phyloP scores from a whole-genome alignment of 2,329 filamentous ascomycete genomes.

The Aspergillus eucalypticola region DNA sequence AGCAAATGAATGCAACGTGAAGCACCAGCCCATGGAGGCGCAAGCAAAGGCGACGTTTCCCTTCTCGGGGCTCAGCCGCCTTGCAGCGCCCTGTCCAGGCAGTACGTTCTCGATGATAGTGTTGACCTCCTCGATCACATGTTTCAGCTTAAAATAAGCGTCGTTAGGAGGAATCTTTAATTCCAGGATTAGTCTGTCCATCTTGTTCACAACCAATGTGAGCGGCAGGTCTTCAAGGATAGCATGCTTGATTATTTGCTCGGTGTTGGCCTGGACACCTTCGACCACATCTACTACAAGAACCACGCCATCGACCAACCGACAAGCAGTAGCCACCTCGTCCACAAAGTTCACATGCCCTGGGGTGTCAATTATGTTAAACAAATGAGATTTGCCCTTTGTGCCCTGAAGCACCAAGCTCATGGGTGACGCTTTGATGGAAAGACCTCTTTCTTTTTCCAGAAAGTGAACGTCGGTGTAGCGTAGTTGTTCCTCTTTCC shows the following conservation, averaged over 20 bases:
- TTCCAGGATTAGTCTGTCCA: constrained; percentile 92
- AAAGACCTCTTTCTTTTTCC: constrained; percentile 85
- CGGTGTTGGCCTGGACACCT: constrained; percentile 97
- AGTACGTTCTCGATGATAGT: constrained; percentile 86
- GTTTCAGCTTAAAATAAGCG: constrained; percentile 98
- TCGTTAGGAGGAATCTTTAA: constrained; percentile 91
- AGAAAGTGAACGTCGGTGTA: constrained; percentile 92
- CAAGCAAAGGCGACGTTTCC: constrained; percentile 98
- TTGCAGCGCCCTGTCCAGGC: constrained; percentile 75
- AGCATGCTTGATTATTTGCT: constrained; percentile 95
- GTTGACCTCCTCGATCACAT: constrained; percentile 98
- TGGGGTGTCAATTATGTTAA: constrained; percentile 95
- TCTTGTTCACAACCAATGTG: constrained; percentile 92
- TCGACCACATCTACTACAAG: constrained; percentile 95
- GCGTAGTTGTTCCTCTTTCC: constrained; percentile 82
- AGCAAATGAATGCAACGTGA: constrained; percentile 89
- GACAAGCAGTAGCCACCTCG: constrained; percentile 84
- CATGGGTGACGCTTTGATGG: constrained; percentile 93
- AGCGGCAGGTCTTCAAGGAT: constrained; percentile 86
- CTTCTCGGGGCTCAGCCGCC: constrained; percentile 88
- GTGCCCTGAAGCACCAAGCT: constrained; percentile 84
- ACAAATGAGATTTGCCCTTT: constrained; percentile 88
- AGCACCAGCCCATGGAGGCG: constrained; percentile 93
- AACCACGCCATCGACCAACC: constrained; percentile 87
- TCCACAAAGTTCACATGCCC: constrained; percentile 99